Percentiles rank a stretch among this genome's conserved stretches.
Evolutionary conservation across 805 yeast species (phyloP).

Genomic region (Lachancea thermotolerans): DNA sequence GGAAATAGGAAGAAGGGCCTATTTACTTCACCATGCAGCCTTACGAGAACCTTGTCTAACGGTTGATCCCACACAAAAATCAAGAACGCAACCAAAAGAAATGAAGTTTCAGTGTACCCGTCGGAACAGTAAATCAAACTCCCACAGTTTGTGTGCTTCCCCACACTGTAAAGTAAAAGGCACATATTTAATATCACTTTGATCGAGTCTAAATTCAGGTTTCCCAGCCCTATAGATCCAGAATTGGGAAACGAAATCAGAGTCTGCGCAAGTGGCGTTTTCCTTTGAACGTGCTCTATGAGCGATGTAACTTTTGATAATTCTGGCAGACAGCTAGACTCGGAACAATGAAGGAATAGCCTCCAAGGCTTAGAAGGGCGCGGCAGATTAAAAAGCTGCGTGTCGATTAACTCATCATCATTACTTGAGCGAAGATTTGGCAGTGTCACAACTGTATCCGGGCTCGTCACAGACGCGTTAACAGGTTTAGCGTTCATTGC

Average conservation of each 20-base stretch:
- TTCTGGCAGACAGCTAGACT: conserved; percentile 50
- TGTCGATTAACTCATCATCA: conserved; percentile 19
- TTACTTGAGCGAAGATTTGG: conserved; percentile 24
- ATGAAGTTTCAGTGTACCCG: conserved; percentile 87
- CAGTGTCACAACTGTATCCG: conserved; percentile 43
- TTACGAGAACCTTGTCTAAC: conserved; percentile 58
- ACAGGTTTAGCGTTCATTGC: not conserved
- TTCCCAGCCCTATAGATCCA: conserved; percentile 75
- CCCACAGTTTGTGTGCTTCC: conserved; percentile 28
- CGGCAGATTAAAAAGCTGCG: conserved; percentile 42
- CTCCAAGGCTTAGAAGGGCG: conserved; percentile 42
- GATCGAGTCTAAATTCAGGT: conserved; percentile 56
- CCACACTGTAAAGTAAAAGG: conserved; percentile 35
- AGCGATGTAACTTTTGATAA: conserved; percentile 21
- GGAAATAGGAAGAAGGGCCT: conserved; percentile 82
- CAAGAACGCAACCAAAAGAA: conserved; percentile 62
- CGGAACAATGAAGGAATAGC: conserved; percentile 51
- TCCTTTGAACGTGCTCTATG: conserved; percentile 1
- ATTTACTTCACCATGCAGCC: conserved; percentile 54
- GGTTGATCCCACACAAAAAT: conserved; percentile 59
- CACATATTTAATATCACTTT: conserved; percentile 65
- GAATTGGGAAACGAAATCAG: conserved; percentile 72
- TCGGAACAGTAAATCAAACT: conserved; percentile 72
- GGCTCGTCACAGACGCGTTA: no score
- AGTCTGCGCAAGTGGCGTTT: conserved; percentile 4